Conservation (phyloP, 2,329 filamentous ascomycete species). For the Catunica adiposa region DNA sequence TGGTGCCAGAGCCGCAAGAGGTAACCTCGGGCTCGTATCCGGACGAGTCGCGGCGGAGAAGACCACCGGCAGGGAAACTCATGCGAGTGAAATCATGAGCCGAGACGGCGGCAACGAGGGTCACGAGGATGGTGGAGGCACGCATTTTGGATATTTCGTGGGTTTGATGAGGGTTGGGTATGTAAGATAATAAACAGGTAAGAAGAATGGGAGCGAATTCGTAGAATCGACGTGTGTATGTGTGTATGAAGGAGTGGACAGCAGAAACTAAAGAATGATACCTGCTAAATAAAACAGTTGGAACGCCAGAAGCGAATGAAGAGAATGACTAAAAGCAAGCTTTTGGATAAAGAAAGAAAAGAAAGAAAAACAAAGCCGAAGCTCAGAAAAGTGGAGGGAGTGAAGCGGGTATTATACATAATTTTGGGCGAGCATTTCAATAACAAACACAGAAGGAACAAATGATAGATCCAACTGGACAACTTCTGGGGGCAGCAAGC, state of each 20-base stretch:
- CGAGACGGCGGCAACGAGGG: slow-evolving; percentile 21
- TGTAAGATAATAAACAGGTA: not conserved
- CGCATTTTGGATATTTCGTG: slow-evolving; percentile 17
- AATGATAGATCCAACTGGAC: not conserved
- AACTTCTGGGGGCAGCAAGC: not conserved
- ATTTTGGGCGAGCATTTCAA: not conserved
- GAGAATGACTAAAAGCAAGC: not conserved
- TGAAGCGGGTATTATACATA: not conserved
- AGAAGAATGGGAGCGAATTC: not conserved
- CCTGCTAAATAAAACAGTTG: slow-evolving; percentile 1
- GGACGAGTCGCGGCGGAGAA: slow-evolving; percentile 26
- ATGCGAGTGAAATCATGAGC: slow-evolving; percentile 21
- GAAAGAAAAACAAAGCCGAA: not conserved
- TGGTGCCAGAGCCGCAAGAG: slow-evolving; percentile 32
- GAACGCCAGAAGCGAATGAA: not conserved
- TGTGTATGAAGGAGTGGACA: slow-evolving; percentile 1
- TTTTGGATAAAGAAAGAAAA: not conserved
- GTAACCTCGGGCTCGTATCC: slow-evolving; percentile 34
- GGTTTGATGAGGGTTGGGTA: not conserved
- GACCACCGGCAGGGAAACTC: slow-evolving; percentile 24
- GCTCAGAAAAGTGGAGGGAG: not conserved
- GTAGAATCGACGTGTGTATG: not conserved
- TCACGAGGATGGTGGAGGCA: slow-evolving; percentile 23
- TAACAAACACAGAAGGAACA: not conserved
- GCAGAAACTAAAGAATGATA: slow-evolving; percentile 3